Percentiles rank a stretch among this genome's conserved stretches.
phyloP scores from a whole-genome alignment of 176 grass and related monocot genomes.

The Elaeis guineensis region DNA sequence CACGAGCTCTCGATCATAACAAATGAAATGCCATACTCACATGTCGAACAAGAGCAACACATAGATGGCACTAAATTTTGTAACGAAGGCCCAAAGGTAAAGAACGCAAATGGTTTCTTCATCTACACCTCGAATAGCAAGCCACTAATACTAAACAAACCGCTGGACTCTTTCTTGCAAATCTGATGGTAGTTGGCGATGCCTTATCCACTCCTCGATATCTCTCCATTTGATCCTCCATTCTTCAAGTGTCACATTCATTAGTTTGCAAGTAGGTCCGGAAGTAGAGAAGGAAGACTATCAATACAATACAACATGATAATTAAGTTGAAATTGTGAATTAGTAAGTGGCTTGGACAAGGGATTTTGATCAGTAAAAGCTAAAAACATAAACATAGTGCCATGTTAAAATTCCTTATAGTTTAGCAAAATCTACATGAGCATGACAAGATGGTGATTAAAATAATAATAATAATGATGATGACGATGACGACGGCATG shows the following conservation, averaged over 20 bases:
- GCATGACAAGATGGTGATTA: no score
- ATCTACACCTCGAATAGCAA: conserved; percentile 76
- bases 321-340: no score
- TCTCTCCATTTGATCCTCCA: conserved; percentile 82
- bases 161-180: conserved; percentile 74
- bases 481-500: no score
- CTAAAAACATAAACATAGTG: no score
- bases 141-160: conserved; percentile 93
- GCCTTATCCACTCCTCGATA: conserved; percentile 95
- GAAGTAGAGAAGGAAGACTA: neutral
- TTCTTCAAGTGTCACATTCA: conserved; percentile 76
- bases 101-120: conserved; percentile 84
- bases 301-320: no score
- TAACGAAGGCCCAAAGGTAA: conserved; percentile 80
- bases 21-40: conserved; percentile 29
- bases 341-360: no score
- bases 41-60: conserved; percentile 73
- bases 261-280: conserved; percentile 75
- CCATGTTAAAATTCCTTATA: no score
- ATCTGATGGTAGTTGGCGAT: conserved; percentile 73
- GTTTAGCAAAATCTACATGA: no score
- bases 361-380: no score
- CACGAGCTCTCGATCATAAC: no score
- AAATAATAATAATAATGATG: no score
- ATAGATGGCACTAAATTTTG: conserved; percentile 87